These are phyloP conservation scores for Colletotrichum zoysiae DNA, from an alignment of 2,329 filamentous ascomycete genomes.

Conservation along the genomic window DNA sequence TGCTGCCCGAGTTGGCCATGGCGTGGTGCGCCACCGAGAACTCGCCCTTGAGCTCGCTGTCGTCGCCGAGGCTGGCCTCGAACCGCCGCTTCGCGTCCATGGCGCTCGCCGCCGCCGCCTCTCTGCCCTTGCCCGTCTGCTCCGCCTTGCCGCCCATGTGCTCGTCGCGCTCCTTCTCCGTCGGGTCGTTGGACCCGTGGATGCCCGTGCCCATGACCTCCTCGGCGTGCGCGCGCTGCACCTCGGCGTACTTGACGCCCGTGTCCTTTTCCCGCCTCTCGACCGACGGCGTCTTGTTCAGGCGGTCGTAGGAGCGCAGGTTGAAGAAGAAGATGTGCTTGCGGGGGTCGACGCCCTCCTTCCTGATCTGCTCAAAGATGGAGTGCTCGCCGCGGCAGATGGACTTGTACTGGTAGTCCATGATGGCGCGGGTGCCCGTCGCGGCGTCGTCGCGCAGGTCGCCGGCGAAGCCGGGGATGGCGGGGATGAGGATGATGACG, in stretches of 20 bases:
- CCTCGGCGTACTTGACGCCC: constrained; percentile 85
- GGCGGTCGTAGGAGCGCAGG: constrained; percentile 88
- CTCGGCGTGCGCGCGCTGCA: constrained; percentile 89
- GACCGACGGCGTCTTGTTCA: constrained; percentile 84
- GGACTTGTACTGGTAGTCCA: constrained; percentile 99
- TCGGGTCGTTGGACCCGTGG: constrained; percentile 65
- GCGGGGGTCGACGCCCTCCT: constrained; percentile 80
- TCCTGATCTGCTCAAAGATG: constrained; percentile 83
- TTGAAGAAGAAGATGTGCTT: constrained; percentile 96
- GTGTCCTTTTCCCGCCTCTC: constrained; percentile 82
- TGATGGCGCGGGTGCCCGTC: constrained; percentile 89
- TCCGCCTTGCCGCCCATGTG: constrained; percentile 61
- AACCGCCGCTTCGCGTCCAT: constrained; percentile 65
- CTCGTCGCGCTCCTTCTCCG: constrained; percentile 59
- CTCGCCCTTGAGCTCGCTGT: constrained; percentile 54
- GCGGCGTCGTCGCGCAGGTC: constrained; percentile 88
- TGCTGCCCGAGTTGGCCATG: constrained; percentile 75
- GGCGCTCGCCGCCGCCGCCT: constrained; percentile 53
- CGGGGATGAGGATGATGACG: constrained; percentile 90
- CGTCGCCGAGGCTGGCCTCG: constrained; percentile 59
- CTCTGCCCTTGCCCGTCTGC: constrained; percentile 45
- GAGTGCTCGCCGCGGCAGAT: constrained; percentile 93
- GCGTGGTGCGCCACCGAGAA: constrained; percentile 78
- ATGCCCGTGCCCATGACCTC: constrained; percentile 85
- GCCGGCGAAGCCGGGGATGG: constrained; percentile 93